These are phyloP conservation scores for Aristolochia contorta DNA, from an alignment of 164 flowering plant species.

Conservation along the genomic window DNA sequence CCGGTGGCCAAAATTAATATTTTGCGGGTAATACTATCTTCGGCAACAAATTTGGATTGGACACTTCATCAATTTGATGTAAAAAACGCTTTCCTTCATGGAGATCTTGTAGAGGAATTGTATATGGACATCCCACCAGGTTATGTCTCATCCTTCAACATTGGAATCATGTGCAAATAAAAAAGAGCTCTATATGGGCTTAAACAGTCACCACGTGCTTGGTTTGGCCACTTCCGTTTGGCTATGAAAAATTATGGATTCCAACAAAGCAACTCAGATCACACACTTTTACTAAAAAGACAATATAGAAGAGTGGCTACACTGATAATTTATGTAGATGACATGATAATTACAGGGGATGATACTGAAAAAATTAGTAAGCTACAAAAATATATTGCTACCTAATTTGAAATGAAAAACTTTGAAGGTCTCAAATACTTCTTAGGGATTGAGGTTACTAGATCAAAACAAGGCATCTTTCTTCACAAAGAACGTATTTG, in stretches of 20 bases:
- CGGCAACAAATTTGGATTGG: background rate
- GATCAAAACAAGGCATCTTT: constrained; percentile 2
- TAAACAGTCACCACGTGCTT: too few species aligned
- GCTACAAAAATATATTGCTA: background rate
- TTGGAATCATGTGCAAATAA: background rate
- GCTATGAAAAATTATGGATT: background rate
- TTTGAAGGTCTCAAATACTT: background rate
- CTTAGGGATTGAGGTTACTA: background rate
- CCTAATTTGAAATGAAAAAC: too few species aligned
- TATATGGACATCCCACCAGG: constrained; percentile 5
- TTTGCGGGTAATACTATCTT: background rate
- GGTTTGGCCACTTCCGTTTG: too few species aligned
- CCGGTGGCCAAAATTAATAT: constrained; percentile 4
- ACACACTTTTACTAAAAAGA: background rate
- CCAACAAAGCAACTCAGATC: constrained; percentile 2
- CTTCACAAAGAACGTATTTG: background rate
- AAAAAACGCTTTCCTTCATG: too few species aligned
- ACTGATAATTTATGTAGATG: constrained; percentile 1
- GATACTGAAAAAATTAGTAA: background rate
- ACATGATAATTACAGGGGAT: too few species aligned
- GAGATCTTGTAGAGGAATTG: too few species aligned
- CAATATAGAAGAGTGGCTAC: background rate
- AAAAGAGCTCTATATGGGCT: too few species aligned
- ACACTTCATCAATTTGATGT: too few species aligned
- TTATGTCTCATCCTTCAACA: background rate